Conservation (phyloP, 352 stramenopile genomes). For the Globisporangium alternatum region DNA sequence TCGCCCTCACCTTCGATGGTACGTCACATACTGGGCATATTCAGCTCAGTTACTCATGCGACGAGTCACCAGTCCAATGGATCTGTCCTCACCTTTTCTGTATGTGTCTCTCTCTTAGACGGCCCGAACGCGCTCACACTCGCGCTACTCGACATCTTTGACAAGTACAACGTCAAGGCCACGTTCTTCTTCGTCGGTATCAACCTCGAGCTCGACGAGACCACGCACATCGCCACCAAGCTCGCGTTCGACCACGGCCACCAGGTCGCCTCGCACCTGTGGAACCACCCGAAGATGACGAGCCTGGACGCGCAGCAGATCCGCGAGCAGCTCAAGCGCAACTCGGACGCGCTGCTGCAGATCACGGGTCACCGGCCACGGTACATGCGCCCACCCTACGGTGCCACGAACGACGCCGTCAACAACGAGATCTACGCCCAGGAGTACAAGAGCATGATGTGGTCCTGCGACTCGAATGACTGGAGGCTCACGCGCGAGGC, state of each 20-base stretch:
- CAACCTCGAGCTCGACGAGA: slow-evolving; percentile 10
- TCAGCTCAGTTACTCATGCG: no score
- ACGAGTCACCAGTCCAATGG: no score
- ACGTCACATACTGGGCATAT: not conserved
- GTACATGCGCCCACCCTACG: slow-evolving; percentile 15
- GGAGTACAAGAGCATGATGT: slow-evolving; percentile 14
- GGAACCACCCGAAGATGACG: slow-evolving; percentile 5
- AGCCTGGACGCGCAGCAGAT: not conserved
- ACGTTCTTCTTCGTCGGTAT: slow-evolving; percentile 17
- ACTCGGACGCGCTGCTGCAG: not conserved
- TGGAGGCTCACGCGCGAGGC: not conserved
- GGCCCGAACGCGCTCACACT: slow-evolving; percentile 9
- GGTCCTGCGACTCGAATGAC: slow-evolving; percentile 14
- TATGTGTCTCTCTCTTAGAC: slow-evolving; percentile 1
- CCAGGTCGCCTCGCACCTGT: slow-evolving; percentile 12
- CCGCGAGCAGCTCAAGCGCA: slow-evolving; percentile 2
- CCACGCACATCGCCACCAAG: not conserved
- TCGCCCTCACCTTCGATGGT: slow-evolving; percentile 15
- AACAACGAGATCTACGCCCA: not conserved
- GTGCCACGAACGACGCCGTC: not conserved
- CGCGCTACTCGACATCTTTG: slow-evolving; percentile 8
- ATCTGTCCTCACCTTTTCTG: not conserved
- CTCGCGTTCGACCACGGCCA: slow-evolving; percentile 3
- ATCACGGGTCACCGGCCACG: slow-evolving; percentile 7
- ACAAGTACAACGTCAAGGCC: slow-evolving; percentile 1